A percentile compares a stretch with the other conserved stretches of the same genome.
Evolutionary conservation across 306 rosid species (phyloP).

Genomic region (Glycine latifolia): DNA sequence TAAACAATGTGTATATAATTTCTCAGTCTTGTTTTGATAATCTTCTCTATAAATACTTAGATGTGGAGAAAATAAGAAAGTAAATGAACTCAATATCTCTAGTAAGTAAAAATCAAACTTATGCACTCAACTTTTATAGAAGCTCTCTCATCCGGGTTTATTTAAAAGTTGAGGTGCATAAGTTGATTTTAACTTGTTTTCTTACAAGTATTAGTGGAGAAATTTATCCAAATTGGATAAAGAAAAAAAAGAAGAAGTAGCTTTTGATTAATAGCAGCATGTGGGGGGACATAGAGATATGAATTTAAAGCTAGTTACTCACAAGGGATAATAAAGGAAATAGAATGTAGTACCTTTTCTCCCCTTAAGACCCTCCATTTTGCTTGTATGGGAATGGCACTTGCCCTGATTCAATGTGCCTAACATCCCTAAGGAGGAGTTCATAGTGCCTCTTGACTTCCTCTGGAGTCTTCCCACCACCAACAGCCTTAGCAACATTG

Average conservation of each 20-base stretch:
- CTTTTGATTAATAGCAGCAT: background rate
- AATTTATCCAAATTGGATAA: background rate
- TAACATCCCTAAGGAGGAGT: slow-evolving; percentile 71
- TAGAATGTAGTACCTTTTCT: slow-evolving; percentile 59
- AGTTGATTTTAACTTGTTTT: background rate
- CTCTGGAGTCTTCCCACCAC: slow-evolving; percentile 74
- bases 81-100: no score
- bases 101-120: no score
- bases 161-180: background rate
- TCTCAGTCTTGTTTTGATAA: background rate
- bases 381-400: slow-evolving; percentile 79
- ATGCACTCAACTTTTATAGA: no score
- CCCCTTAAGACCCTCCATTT: slow-evolving; percentile 47
- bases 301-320: background rate
- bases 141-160: no score
- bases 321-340: background rate
- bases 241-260: background rate
- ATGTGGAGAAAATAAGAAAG: no score
- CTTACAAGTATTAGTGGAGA: background rate
- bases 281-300: background rate
- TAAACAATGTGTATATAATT: no score
- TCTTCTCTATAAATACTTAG: no score
- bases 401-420: slow-evolving; percentile 78
- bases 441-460: slow-evolving; percentile 87
- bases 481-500: slow-evolving; percentile 84